A percentile compares a stretch with the other conserved stretches of the same genome.
These are phyloP conservation scores for Plasmopara muralis DNA, from an alignment of 352 stramenopile species.

Conservation along the genomic window DNA sequence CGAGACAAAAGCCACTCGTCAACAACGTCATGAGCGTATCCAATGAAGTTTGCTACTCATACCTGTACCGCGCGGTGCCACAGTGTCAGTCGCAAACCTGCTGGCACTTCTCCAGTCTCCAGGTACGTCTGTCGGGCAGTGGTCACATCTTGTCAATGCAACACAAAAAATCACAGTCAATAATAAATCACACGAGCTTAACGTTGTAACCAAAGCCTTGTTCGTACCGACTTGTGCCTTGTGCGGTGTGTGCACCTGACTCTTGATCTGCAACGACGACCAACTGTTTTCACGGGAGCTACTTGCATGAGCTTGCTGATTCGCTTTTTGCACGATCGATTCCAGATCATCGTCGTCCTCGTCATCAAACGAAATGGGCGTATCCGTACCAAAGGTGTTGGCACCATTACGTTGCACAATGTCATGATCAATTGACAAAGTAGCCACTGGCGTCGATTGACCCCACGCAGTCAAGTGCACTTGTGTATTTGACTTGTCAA, in stretches of 20 bases:
- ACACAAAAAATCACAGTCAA: slow-evolving; percentile 3
- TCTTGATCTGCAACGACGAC: slow-evolving; percentile 61
- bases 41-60: not conserved
- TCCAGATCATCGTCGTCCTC: slow-evolving; percentile 56
- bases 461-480: not conserved
- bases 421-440: slow-evolving; percentile 18
- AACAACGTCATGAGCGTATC: not conserved
- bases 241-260: slow-evolving; percentile 31
- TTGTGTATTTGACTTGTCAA: slow-evolving; percentile 4
- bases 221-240: slow-evolving; percentile 26
- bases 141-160: slow-evolving; percentile 26
- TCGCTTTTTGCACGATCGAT: slow-evolving; percentile 50
- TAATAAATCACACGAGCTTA: slow-evolving; percentile 1
- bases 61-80: slow-evolving; percentile 56
- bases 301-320: slow-evolving; percentile 27
- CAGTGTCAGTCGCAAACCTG: slow-evolving; percentile 37
- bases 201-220: not conserved
- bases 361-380: slow-evolving; percentile 36
- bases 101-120: slow-evolving; percentile 30
- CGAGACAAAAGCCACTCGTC: not conserved
- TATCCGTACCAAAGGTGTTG: not conserved
- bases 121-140: slow-evolving; percentile 27
- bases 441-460: not conserved
- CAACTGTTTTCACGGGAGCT: slow-evolving; percentile 51
- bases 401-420: slow-evolving; percentile 12